phyloP scores from a whole-genome alignment of 768 basidiomycete genomes.

The Trametes cubensis region DNA sequence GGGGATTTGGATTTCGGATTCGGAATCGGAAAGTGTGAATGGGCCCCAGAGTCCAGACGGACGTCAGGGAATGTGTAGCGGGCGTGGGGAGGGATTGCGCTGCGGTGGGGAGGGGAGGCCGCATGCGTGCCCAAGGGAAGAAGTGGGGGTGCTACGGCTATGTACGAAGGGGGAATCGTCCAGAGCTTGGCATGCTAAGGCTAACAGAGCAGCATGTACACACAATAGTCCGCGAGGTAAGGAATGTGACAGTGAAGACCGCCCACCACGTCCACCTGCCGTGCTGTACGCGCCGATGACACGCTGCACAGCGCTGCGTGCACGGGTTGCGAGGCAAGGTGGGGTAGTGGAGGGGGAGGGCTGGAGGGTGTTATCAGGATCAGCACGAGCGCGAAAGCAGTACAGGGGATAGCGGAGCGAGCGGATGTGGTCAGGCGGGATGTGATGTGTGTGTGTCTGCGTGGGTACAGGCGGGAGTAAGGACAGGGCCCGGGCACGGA shows the following conservation, averaged over 20 bases:
- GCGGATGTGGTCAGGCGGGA: background rate
- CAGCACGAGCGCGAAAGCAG: slow-evolving; percentile 23
- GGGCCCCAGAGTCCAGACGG: too few species aligned
- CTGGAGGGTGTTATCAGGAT: slow-evolving; percentile 10
- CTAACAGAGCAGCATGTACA: slow-evolving; percentile 14
- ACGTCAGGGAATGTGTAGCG: too few species aligned
- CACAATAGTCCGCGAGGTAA: slow-evolving; percentile 12
- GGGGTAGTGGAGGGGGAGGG: too few species aligned
- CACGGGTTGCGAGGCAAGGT: too few species aligned
- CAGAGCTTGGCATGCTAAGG: background rate
- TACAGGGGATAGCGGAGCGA: slow-evolving; percentile 23
- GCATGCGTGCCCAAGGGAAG: too few species aligned
- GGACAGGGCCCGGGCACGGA: slow-evolving; percentile 13
- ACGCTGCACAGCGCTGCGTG: too few species aligned
- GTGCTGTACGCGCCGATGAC: too few species aligned
- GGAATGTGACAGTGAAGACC: background rate
- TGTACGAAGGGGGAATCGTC: slow-evolving; percentile 5
- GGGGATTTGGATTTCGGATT: background rate
- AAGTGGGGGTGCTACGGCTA: background rate
- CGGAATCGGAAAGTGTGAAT: too few species aligned
- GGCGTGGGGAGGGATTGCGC: background rate
- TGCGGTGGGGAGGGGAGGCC: background rate
- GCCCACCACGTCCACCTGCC: background rate
- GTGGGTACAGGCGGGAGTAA: background rate
- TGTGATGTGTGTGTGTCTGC: background rate